These are phyloP conservation scores for Staphylotrichum tortipilum DNA, from an alignment of 495 filamentous ascomycete genomes.

Conservation along the genomic window DNA sequence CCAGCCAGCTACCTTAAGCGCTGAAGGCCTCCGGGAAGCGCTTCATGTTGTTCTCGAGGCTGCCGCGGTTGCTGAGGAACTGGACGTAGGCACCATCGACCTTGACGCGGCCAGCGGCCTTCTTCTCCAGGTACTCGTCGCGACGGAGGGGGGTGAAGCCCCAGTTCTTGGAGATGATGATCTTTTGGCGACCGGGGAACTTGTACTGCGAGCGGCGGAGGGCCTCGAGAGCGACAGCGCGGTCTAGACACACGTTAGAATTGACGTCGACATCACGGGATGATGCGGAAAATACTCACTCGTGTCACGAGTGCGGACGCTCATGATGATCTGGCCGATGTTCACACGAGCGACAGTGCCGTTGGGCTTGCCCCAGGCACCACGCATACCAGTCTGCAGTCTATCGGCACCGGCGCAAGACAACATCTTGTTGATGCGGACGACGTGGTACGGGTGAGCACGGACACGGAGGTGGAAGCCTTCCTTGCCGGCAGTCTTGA, in stretches of 20 bases:
- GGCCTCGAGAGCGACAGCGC: slow-evolving; percentile 90
- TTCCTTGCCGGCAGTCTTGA: slow-evolving; percentile 97
- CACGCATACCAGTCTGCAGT: slow-evolving; percentile 99
- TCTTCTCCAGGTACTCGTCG: slow-evolving; percentile 90
- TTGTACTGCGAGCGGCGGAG: slow-evolving; percentile 99
- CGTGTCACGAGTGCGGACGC: slow-evolving; percentile 88
- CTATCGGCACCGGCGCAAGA: slow-evolving; percentile 99
- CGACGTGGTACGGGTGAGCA: slow-evolving; percentile 97
- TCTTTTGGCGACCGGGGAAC: slow-evolving; percentile 99
- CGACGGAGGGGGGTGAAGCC: slow-evolving; percentile 96
- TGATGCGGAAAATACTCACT: slow-evolving; percentile 44
- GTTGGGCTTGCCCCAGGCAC: slow-evolving; percentile 98
- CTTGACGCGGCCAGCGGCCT: slow-evolving; percentile 79
- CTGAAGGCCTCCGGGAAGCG: slow-evolving; percentile 88
- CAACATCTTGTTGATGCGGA: slow-evolving; percentile 99
- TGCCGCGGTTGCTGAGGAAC: slow-evolving; percentile 89
- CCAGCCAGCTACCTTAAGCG: slow-evolving; percentile 31
- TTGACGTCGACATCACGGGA: not conserved
- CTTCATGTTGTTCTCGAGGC: slow-evolving; percentile 75
- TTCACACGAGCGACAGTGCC: slow-evolving; percentile 96
- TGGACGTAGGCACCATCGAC: slow-evolving; percentile 98
- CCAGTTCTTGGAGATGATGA: slow-evolving; percentile 99
- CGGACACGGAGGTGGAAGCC: slow-evolving; percentile 97
- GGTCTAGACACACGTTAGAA: slow-evolving; percentile 48
- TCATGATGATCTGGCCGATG: slow-evolving; percentile 97